Base-by-base conservation (phyloP, 169 alveolate genomes). In the Plasmodium cynomolgi region DNA sequence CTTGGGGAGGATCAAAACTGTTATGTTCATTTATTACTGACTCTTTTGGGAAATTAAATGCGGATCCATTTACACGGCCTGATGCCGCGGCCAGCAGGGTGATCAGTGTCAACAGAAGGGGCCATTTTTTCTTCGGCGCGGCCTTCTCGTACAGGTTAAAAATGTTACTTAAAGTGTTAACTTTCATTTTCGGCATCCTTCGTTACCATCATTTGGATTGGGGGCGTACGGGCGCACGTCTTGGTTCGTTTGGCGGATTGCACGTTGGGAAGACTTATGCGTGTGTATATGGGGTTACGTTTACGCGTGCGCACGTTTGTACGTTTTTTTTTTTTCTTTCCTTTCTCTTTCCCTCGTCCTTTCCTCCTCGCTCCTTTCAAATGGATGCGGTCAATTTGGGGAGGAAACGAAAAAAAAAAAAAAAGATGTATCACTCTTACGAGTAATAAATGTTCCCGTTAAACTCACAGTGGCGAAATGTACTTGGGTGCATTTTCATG, bases 21-120 rank as follows among this genome's bases (percentile, higher is more conserved):
- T 50, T 20, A 44, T 73, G 20, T 23, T 34, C 84, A 15, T 72
- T 41, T 39, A 23, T 50, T 39, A 34, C 20, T 86, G 58, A 20
- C 20, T 37, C 41, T 31, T 11, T 68, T 75, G 81, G 8, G 37
- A 33, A 77, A 75, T 77, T 34, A 86, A 84, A 86, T 47, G 82
- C n/a, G 23, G 68, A 79, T 13, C 26, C 56, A 23, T 31, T 86
- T 29, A 41, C 44, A 86, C 81, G 88, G 17, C 79, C 9, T 74
- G 81, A 75, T 75, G 81, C 26, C n/a, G 93, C 84, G 23, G 62
- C 62, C 62, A 50, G 26, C 44, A 86, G 71, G 39, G 81, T 15
- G 20, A 80, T 20, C 34, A 86, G 11, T 5, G 58, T 37, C 23
- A 86, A 79, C 31, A 86, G 20, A 3, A 86, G 29, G 6, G 62